Evolutionary conservation across 768 basidiomycete species (phyloP).

Genomic region (Boletus tomentosulus): DNA sequence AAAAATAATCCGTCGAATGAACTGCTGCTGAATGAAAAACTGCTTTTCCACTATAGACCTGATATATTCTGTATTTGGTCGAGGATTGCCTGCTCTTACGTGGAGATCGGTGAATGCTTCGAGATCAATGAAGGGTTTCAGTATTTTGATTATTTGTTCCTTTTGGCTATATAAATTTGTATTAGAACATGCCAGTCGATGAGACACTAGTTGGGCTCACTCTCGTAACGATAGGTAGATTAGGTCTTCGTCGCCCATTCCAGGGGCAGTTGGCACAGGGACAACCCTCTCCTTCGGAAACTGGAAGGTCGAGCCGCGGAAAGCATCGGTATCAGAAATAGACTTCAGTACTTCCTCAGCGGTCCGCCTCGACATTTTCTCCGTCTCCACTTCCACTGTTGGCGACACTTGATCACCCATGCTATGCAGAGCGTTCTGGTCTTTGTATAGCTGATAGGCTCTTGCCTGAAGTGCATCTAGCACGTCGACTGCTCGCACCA

Average conservation of each 20-base stretch:
- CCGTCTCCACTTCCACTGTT: not conserved
- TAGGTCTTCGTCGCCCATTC: constrained; percentile 14
- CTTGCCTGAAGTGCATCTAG: constrained; percentile 16
- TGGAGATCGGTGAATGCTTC: not conserved
- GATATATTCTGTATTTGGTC: not conserved
- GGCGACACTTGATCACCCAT: not conserved
- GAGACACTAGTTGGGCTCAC: not conserved
- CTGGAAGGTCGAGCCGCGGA: not conserved
- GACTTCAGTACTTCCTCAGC: not conserved
- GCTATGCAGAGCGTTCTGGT: constrained; percentile 2
- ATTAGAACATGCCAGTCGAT: not conserved
- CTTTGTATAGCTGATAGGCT: constrained; percentile 15
- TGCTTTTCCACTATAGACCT: not conserved
- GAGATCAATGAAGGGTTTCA: constrained; percentile 1
- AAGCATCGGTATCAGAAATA: not conserved
- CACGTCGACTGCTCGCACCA: constrained; percentile 23
- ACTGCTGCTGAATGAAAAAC: constrained; percentile 18
- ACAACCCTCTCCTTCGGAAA: not conserved
- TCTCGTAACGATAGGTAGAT: constrained; percentile 9
- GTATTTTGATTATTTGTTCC: not conserved
- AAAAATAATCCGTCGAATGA: constrained; percentile 28
- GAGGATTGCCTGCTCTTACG: not conserved
- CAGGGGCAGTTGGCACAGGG: not conserved
- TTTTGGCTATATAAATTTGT: constrained; percentile 2
- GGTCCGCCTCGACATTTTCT: not conserved